phyloP scores from a whole-genome alignment of 2,329 filamentous ascomycete species.

The Cercospora nicotianae region DNA sequence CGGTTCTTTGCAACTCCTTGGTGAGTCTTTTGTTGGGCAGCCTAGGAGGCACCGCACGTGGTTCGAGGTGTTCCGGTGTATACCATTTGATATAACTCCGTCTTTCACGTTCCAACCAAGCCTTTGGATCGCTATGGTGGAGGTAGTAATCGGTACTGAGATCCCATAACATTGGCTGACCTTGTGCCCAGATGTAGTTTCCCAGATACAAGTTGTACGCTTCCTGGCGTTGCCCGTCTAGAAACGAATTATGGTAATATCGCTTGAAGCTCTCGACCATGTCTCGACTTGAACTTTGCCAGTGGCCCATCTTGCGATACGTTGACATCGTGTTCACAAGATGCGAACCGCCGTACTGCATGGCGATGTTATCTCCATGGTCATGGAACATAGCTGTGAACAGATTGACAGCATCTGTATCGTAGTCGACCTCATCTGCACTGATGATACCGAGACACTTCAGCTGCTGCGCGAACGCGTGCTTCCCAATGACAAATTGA shows the following conservation, averaged over 20 bases:
- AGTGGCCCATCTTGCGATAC: conserved; percentile 98
- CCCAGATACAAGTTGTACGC: conserved; percentile 97
- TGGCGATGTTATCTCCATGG: conserved; percentile 94
- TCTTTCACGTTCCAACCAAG: conserved; percentile 64
- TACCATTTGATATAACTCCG: conserved; percentile 86
- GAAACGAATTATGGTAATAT: conserved; percentile 98
- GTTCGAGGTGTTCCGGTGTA: conserved; percentile 68
- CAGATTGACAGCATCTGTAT: conserved; percentile 91
- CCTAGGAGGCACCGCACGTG: conserved; percentile 57
- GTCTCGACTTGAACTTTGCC: conserved; percentile 94
- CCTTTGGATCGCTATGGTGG: conserved; percentile 80
- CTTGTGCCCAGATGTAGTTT: conserved; percentile 85
- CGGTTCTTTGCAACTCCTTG: conserved; percentile 12
- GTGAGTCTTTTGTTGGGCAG: conserved; percentile 9
- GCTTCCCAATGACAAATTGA: conserved; percentile 95
- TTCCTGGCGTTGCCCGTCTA: conserved; percentile 96
- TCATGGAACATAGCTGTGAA: conserved; percentile 98
- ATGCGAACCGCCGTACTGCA: conserved; percentile 96
- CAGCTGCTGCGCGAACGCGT: conserved; percentile 86
- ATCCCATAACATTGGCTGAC: conserved; percentile 96
- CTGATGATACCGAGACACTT: conserved; percentile 86
- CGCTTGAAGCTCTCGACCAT: conserved; percentile 99
- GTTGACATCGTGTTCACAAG: conserved; percentile 99
- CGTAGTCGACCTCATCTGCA: conserved; percentile 78
- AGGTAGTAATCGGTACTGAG: conserved; percentile 93